These are phyloP conservation scores for Plasmodium relictum DNA, from an alignment of 169 alveolate species.

Conservation along the genomic window DNA sequence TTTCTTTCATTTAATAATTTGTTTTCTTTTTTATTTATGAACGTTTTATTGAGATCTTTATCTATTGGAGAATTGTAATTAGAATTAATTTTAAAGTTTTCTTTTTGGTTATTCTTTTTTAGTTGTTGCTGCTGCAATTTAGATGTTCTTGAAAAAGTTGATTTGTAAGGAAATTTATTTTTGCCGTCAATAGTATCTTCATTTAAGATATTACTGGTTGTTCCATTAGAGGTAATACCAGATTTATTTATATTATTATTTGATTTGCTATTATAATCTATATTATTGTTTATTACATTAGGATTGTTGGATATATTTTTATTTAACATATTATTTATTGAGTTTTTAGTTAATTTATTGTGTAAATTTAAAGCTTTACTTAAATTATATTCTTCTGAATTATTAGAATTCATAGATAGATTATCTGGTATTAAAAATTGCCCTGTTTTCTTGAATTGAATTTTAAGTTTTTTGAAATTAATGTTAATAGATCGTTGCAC, in stretches of 20 bases:
- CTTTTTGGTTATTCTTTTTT: constrained; percentile 25
- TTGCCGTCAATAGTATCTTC: constrained; percentile 10
- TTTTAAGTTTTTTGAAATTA: constrained; percentile 69
- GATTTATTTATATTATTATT: neutral
- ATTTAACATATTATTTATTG: neutral
- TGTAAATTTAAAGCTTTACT: constrained; percentile 12
- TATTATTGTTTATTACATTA: neutral
- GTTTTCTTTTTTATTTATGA: neutral
- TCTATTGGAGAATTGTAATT: neutral
- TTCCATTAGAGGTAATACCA: neutral
- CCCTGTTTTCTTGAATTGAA: constrained; percentile 74
- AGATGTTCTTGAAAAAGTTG: neutral
- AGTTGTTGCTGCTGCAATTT: constrained; percentile 23
- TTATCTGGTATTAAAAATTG: constrained; percentile 74
- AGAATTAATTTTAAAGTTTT: constrained; percentile 15
- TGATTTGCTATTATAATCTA: neutral
- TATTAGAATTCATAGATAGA: constrained; percentile 18
- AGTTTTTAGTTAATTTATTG: neutral
- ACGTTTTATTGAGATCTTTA: constrained; percentile 1
- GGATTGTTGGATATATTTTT: neutral
- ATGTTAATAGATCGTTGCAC: constrained; percentile 63
- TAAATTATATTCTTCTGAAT: neutral
- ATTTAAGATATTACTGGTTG: neutral
- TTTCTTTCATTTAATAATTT: constrained; percentile 3
- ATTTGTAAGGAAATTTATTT: constrained; percentile 21